Percentiles rank a stretch among this genome's conserved stretches.
Evolutionary conservation across 1,284 basidiomycete species (phyloP).

Genomic region (Phellopilus nigrolimitatus): DNA sequence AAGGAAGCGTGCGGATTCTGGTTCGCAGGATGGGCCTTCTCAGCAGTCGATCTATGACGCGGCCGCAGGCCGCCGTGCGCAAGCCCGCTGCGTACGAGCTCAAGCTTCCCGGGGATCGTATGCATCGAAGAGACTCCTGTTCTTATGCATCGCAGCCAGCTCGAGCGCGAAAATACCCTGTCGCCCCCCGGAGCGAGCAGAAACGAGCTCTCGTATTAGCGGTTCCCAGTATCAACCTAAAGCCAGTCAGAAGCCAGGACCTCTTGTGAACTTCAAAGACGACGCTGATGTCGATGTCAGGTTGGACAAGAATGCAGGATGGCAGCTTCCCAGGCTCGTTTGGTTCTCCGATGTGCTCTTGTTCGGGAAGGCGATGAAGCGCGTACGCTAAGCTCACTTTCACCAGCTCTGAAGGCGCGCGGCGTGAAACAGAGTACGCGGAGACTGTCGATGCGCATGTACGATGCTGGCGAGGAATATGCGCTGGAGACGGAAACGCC

Average conservation of each 20-base stretch:
- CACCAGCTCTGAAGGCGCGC: not conserved
- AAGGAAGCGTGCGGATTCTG: too few relatives aligned
- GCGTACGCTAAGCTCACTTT: not conserved
- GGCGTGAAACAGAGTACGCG: not conserved
- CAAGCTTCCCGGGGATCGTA: not conserved
- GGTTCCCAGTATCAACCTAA: not conserved
- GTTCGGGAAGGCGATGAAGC: not conserved
- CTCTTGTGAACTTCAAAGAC: not conserved
- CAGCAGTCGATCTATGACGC: too few relatives aligned
- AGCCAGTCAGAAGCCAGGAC: not conserved
- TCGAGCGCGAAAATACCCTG: not conserved
- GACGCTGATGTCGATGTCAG: not conserved
- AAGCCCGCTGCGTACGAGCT: constrained; percentile 2
- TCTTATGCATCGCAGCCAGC: not conserved
- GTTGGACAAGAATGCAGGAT: constrained; percentile 13
- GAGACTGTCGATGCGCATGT: not conserved
- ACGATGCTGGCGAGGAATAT: not conserved
- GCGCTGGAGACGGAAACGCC: constrained; percentile 9
- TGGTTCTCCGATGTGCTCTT: constrained; percentile 8
- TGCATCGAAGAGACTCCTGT: constrained; percentile 12
- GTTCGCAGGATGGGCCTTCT: too few relatives aligned
- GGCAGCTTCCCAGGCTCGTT: constrained; percentile 14
- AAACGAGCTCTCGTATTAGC: too few relatives aligned
- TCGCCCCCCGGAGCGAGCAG: constrained; percentile 1
- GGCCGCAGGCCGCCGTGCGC: not conserved